Evolutionary conservation across 176 grass and related monocot species (phyloP).

Genomic region (Carex kokanica): DNA sequence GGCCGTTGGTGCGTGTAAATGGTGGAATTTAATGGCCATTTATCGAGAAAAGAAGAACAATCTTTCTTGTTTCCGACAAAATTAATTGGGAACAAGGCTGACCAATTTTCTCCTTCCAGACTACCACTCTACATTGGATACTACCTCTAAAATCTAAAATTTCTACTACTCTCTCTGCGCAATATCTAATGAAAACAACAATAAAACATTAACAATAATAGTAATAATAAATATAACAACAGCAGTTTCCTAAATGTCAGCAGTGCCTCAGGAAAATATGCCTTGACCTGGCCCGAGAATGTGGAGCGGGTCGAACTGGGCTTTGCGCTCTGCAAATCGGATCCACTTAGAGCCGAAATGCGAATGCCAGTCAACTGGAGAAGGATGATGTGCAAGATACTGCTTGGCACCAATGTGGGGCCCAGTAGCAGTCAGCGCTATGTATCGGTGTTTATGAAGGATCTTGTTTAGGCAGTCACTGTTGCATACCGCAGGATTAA

Average conservation of each 20-base stretch:
- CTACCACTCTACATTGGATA: not conserved
- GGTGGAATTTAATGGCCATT: too few relatives aligned
- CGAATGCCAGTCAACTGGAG: constrained; percentile 43
- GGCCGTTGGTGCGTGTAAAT: too few relatives aligned
- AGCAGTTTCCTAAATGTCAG: not conserved
- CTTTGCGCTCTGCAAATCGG: constrained; percentile 45
- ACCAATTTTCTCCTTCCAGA: not conserved
- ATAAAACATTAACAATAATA: not conserved
- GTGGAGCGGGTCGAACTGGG: constrained; percentile 44
- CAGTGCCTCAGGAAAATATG: constrained; percentile 39
- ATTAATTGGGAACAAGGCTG: not conserved
- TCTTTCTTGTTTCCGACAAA: too few relatives aligned
- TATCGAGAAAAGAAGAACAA: too few relatives aligned
- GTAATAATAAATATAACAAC: not conserved
- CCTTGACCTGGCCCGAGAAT: constrained; percentile 72
- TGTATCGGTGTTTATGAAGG: constrained; percentile 44
- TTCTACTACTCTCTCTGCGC: not conserved
- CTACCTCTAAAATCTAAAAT: not conserved
- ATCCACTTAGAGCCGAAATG: constrained; percentile 66
- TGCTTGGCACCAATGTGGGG: constrained; percentile 54
- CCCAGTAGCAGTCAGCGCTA: constrained; percentile 40
- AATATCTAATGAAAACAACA: not conserved
- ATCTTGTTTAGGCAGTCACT: constrained; percentile 42
- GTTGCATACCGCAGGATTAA: constrained; percentile 50
- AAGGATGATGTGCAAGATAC: constrained; percentile 65